A percentile compares a stretch with the other conserved stretches of the same genome.
These are phyloP conservation scores for Botrytis cinerea DNA, from an alignment of 2,329 filamentous ascomycete genomes.

Conservation along the genomic window DNA sequence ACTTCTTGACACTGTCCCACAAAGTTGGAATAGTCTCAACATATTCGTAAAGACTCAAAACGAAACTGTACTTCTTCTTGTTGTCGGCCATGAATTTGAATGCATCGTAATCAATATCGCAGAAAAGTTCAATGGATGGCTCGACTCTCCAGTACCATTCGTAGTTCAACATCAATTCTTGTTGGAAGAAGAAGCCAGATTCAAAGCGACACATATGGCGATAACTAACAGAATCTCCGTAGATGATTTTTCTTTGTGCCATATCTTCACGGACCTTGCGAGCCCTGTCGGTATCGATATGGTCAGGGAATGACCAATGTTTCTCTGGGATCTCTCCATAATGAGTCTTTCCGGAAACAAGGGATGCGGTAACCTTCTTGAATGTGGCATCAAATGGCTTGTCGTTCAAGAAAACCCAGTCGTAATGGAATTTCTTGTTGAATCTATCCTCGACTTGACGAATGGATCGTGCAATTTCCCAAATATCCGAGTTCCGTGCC, in stretches of 20 bases:
- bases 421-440: constrained; percentile 95
- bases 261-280: constrained; percentile 90
- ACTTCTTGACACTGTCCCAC: constrained; percentile 94
- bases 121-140: constrained; percentile 94
- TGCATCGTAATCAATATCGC: constrained; percentile 91
- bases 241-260: constrained; percentile 93
- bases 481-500: constrained; percentile 88
- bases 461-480: constrained; percentile 96
- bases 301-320: constrained; percentile 96
- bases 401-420: constrained; percentile 99
- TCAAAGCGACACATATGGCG: constrained; percentile 99
- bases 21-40: constrained; percentile 90
- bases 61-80: constrained; percentile 98
- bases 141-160: constrained; percentile 99
- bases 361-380: constrained; percentile 83
- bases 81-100: constrained; percentile 97
- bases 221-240: constrained; percentile 95
- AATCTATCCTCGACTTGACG: constrained; percentile 97
- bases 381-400: constrained; percentile 90
- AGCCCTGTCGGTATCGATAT: constrained; percentile 94
- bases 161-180: constrained; percentile 90
- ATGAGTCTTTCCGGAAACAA: constrained; percentile 89
- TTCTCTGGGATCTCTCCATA: constrained; percentile 88
- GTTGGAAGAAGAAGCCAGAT: constrained; percentile 98
- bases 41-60: constrained; percentile 94